Percentiles rank a stretch among this genome's conserved stretches.
Evolutionary conservation across 1,284 basidiomycete genomes (phyloP).

Genomic region (Exsudoporus floridanus): DNA sequence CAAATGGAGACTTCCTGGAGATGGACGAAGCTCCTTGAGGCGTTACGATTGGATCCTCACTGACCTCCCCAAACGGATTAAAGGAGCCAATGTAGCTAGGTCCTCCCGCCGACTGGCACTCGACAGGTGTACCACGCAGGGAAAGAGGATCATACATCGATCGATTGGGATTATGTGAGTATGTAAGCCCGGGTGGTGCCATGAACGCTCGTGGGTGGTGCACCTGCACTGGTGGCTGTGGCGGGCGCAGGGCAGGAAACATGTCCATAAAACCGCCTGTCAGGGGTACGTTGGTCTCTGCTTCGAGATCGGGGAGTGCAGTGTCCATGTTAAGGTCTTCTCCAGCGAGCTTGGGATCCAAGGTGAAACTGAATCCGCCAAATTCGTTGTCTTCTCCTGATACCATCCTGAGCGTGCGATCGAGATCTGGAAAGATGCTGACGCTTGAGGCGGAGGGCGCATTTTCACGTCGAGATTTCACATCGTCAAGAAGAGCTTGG

Average conservation of each 20-base stretch:
- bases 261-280: conserved; percentile 61
- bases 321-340: conserved; percentile 46
- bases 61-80: conserved; percentile 70
- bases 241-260: conserved; percentile 57
- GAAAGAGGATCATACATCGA: conserved; percentile 54
- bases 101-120: conserved; percentile 46
- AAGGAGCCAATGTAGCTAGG: conserved; percentile 71
- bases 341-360: conserved; percentile 71
- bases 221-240: conserved; percentile 24
- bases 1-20: conserved; percentile 33
- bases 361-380: conserved; percentile 77
- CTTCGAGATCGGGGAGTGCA: conserved; percentile 52
- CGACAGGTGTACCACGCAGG: conserved; percentile 40
- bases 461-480: conserved; percentile 72
- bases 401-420: conserved; percentile 72
- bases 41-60: conserved; percentile 40
- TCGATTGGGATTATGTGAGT: conserved; percentile 45
- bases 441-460: conserved; percentile 45
- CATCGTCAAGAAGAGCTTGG: conserved; percentile 80
- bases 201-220: conserved; percentile 40
- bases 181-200: conserved; percentile 53
- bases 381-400: conserved; percentile 54
- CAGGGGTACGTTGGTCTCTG: conserved; percentile 54
- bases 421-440: conserved; percentile 89
- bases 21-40: conserved; percentile 19